phyloP scores from a whole-genome alignment of 768 basidiomycete genomes.

The Mycena belliarum region DNA sequence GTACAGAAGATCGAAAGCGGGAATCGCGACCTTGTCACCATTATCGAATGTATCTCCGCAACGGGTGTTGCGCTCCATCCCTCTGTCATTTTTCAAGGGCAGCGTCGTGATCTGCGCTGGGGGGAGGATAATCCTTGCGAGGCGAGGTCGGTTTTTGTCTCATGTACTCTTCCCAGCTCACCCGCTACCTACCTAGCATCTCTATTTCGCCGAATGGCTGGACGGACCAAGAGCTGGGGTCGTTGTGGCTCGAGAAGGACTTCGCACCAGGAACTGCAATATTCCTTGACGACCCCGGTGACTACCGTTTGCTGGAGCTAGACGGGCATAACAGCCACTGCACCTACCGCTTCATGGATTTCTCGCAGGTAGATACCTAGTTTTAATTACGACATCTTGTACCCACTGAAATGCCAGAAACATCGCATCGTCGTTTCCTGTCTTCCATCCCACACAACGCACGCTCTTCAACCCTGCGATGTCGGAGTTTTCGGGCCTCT shows the following conservation, averaged over 20 bases:
- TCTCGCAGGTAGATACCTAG: too few relatives aligned
- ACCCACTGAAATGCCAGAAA: too few relatives aligned
- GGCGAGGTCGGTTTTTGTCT: conserved; percentile 14
- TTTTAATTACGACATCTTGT: too few relatives aligned
- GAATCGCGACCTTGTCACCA: conserved; percentile 46
- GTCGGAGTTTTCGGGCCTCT: conserved; percentile 39
- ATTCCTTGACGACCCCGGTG: background rate
- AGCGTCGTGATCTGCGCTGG: conserved; percentile 13
- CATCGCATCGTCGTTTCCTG: conserved; percentile 33
- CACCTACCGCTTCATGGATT: conserved; percentile 20
- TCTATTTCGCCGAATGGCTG: conserved; percentile 27
- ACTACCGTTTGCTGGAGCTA: conserved; percentile 23
- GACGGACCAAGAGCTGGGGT: conserved; percentile 28
- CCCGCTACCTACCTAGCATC: background rate
- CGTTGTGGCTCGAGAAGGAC: conserved; percentile 19
- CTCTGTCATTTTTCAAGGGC: conserved; percentile 36
- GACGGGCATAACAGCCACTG: conserved; percentile 29
- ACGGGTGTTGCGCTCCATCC: conserved; percentile 40
- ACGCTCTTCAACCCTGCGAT: conserved; percentile 25
- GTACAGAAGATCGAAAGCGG: conserved; percentile 28
- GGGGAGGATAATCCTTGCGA: conserved; percentile 20
- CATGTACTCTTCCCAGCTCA: background rate
- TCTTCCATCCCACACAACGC: background rate
- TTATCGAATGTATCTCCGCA: conserved; percentile 46
- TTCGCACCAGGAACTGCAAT: conserved; percentile 21